Conservation (phyloP, 345 rosid species). For the Erysimum cheiranthoides region DNA sequence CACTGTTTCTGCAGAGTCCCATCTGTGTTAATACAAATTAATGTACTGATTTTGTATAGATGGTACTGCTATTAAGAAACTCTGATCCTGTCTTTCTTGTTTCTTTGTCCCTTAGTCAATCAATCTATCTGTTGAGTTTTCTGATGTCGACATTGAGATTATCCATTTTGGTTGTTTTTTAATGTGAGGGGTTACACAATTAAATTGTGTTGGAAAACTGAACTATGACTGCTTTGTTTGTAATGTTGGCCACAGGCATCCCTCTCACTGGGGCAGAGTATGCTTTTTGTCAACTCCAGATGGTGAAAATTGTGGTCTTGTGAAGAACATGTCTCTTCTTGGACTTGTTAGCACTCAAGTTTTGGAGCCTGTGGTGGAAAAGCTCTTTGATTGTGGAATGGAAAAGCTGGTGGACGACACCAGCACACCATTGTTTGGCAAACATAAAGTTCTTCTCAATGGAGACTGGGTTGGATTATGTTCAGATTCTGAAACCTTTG, state of each 20-base stretch:
- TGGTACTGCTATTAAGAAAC: constrained; percentile 13
- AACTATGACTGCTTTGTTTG: constrained; percentile 17
- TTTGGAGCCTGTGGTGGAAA: constrained; percentile 55
- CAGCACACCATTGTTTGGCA: constrained; percentile 53
- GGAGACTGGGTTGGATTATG: constrained; percentile 94
- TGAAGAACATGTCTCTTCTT: constrained; percentile 79
- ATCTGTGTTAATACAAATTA: neutral
- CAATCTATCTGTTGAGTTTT: constrained; percentile 3
- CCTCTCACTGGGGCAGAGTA: constrained; percentile 98
- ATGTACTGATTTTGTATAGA: neutral
- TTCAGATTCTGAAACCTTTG: constrained; percentile 63
- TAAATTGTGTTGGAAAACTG: neutral
- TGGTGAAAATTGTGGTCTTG: constrained; percentile 99
- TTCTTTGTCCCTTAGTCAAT: constrained; percentile 7
- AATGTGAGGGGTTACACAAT: neutral
- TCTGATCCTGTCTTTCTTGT: constrained; percentile 13
- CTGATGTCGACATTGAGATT: constrained; percentile 6
- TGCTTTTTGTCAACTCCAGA: constrained; percentile 95
- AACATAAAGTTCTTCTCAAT: constrained; percentile 71
- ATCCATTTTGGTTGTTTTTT: neutral
- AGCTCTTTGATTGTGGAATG: constrained; percentile 69
- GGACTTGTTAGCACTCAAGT: constrained; percentile 74
- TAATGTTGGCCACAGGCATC: constrained; percentile 58
- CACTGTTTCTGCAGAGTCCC: constrained; percentile 20
- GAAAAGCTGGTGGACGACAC: constrained; percentile 63